Conservation (phyloP, 1,284 basidiomycete species). For the Fomitopsis betulina region DNA sequence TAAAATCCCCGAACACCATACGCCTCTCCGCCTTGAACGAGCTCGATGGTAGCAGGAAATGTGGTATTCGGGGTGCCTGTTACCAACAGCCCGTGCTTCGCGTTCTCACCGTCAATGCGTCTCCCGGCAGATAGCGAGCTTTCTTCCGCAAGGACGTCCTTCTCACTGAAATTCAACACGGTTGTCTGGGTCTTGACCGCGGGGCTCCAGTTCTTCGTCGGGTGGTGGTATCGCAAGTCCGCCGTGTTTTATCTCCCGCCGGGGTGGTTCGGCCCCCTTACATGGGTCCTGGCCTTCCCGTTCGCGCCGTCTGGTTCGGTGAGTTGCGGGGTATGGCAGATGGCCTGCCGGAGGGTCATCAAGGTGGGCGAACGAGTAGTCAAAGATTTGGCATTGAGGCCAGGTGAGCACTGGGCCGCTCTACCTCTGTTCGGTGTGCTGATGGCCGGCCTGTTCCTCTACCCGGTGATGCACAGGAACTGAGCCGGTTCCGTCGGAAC, state of each 20-base stretch:
- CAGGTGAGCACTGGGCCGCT: constrained; percentile 13
- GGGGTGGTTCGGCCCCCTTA: constrained; percentile 82
- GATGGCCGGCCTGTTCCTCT: neutral
- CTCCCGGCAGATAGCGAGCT: constrained; percentile 61
- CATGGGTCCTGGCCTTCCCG: constrained; percentile 80
- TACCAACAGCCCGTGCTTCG: neutral
- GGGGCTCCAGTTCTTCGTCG: constrained; percentile 76
- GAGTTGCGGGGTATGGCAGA: constrained; percentile 87
- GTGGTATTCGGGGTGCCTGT: neutral
- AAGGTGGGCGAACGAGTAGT: constrained; percentile 64
- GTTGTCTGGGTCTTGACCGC: constrained; percentile 80
- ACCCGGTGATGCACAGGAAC: constrained; percentile 7
- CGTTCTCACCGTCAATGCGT: neutral
- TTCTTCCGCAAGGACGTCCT: constrained; percentile 58
- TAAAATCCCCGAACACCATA: neutral
- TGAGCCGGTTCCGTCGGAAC: constrained; percentile 11
- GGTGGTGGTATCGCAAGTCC: constrained; percentile 84
- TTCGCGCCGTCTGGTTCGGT: constrained; percentile 86
- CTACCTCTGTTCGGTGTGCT: constrained; percentile 1
- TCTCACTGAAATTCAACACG: constrained; percentile 71
- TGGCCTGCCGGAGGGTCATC: constrained; percentile 81
- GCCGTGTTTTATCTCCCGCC: constrained; percentile 91
- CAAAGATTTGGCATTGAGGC: constrained; percentile 41
- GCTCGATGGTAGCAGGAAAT: neutral
- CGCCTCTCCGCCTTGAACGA: neutral